phyloP scores from a whole-genome alignment of 441 rosid species.

The Erodium texanum region DNA sequence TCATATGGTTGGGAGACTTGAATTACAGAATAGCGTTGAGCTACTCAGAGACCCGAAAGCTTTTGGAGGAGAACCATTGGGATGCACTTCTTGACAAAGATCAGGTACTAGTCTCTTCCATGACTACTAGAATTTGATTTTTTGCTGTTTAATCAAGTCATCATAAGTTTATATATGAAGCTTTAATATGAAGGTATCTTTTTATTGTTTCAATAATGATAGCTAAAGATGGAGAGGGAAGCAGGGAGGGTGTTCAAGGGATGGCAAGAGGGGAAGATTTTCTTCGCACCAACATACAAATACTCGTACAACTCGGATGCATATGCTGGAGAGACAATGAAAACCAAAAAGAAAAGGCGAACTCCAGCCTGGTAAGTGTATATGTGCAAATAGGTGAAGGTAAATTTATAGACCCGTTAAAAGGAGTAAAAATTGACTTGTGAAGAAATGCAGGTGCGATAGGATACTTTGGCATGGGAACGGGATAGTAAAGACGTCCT shows the following conservation, averaged over 20 bases:
- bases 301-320: constrained; percentile 52
- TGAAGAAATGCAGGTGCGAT: constrained; percentile 46
- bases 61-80: constrained; percentile 39
- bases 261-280: constrained; percentile 60
- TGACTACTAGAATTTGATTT: background rate
- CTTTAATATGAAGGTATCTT: too few species aligned
- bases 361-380: constrained; percentile 60
- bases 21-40: constrained; percentile 65
- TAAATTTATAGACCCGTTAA: background rate
- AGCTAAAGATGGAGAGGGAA: constrained; percentile 67
- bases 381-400: background rate
- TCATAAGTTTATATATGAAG: background rate
- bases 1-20: constrained; percentile 65
- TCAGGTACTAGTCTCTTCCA: constrained; percentile 35
- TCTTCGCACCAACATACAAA: constrained; percentile 60
- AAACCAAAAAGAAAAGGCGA: constrained; percentile 52
- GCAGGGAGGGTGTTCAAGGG: constrained; percentile 62
- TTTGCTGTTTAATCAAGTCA: background rate
- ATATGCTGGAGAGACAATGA: constrained; percentile 47
- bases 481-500: constrained; percentile 40
- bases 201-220: constrained; percentile 1
- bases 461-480: constrained; percentile 58
- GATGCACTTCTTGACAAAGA: constrained; percentile 50
- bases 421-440: background rate
- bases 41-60: constrained; percentile 47